These are phyloP conservation scores for Verbascum thapsus DNA, from an alignment of 257 asterid genomes.

Conservation along the genomic window DNA sequence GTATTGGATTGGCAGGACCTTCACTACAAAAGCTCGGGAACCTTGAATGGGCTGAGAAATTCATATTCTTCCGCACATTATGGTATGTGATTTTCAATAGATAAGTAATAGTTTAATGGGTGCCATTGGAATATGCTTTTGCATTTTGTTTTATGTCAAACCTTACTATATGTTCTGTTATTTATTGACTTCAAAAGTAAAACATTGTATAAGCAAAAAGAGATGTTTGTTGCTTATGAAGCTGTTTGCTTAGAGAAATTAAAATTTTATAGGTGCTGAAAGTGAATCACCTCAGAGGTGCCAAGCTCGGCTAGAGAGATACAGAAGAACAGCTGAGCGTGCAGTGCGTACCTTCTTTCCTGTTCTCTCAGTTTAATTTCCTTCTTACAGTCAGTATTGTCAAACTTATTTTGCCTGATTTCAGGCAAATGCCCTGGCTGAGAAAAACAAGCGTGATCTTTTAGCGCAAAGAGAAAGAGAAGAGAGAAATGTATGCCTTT, in stretches of 20 bases:
- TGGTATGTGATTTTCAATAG: constrained; percentile 52
- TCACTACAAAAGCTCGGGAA: constrained; percentile 47
- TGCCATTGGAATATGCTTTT: constrained; percentile 18
- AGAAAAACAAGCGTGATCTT: constrained; percentile 93
- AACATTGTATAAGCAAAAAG: background rate
- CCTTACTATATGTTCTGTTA: background rate
- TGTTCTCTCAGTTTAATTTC: constrained; percentile 18
- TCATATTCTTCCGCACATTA: constrained; percentile 50
- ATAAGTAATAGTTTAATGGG: background rate
- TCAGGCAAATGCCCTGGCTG: constrained; percentile 95
- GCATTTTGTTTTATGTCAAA: constrained; percentile 2
- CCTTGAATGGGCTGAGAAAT: constrained; percentile 44
- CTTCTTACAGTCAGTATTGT: constrained; percentile 16
- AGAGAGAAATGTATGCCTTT: constrained; percentile 70
- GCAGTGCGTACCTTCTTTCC: constrained; percentile 63
- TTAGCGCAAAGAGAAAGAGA: constrained; percentile 85
- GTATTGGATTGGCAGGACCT: constrained; percentile 46
- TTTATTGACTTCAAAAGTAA: background rate
- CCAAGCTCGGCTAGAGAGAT: constrained; percentile 93
- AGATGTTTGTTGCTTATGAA: constrained; percentile 15
- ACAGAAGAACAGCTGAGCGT: constrained; percentile 88
- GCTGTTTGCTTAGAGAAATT: constrained; percentile 33
- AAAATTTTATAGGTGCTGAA: constrained; percentile 62
- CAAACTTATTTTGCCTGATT: constrained; percentile 29
- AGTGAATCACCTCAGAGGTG: constrained; percentile 87